A percentile compares a stretch with the other conserved stretches of the same genome.
Evolutionary conservation across 2,329 filamentous ascomycete genomes (phyloP).

Genomic region (Fusarium xylarioides): DNA sequence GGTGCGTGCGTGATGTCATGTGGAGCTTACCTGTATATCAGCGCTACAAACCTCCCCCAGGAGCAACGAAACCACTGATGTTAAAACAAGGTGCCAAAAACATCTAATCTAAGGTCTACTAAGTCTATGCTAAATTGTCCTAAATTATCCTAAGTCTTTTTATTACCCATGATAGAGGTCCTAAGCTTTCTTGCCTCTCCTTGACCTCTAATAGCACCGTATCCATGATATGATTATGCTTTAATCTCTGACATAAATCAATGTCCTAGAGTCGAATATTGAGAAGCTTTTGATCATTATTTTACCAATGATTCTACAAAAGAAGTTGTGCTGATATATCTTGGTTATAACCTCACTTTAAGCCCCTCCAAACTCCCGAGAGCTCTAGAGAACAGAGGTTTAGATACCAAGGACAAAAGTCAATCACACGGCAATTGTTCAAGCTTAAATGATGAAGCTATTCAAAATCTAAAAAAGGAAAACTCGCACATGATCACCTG

Average conservation of each 20-base stretch:
- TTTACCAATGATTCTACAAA: not conserved
- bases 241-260: not conserved
- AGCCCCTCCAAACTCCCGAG: not conserved
- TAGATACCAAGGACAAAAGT: not conserved
- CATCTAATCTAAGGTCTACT: not conserved
- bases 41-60: not conserved
- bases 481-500: conserved; percentile 22
- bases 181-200: not conserved
- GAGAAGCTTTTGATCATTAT: too few species aligned
- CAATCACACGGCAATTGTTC: not conserved
- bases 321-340: not conserved
- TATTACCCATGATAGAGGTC: not conserved
- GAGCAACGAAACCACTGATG: not conserved
- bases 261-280: not conserved
- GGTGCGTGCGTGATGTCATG: conserved; percentile 40
- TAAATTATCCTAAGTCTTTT: not conserved
- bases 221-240: not conserved
- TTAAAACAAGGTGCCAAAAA: not conserved
- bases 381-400: not conserved
- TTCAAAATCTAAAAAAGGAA: conserved; percentile 27
- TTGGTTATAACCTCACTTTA: not conserved
- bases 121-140: not conserved
- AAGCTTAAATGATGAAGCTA: not conserved
- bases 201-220: not conserved
- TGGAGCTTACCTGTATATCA: conserved; percentile 23